Base-by-base conservation (phyloP, 2,329 filamentous ascomycete genomes). In the Aureobasidium zeae region DNA sequence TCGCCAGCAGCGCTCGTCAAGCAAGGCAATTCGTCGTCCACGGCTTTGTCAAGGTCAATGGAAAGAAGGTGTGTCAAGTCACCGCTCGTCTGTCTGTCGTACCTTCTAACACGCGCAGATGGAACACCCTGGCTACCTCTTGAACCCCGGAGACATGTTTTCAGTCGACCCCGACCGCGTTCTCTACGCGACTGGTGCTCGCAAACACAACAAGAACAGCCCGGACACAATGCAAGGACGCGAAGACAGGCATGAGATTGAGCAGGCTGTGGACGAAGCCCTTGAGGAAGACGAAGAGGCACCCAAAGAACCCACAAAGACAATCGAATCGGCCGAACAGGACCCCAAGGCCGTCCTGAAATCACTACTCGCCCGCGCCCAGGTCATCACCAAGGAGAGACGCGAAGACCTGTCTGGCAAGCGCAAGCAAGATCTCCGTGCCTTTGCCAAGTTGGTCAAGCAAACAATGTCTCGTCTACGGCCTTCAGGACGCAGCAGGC, bases 61-160 rank as follows among this genome's bases (percentile, higher is more conserved):
- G 91, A 50, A 87, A 94, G 67, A 88, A 87, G 78, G 88, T 93
- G 64, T 17, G 21, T 4, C n/a, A n/a, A n/a, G n/a, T 1, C 7
- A 5, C 10, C 7, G 37, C 25, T 8, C 5, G 26, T 21, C 6
- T 6, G 20, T 5, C 20, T 25, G 10, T 5, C n/a, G n/a, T 10
- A 31, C 46, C 41, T 13, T 49, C 44, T 35, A 11, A 35, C 24
- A 21, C 16, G 3, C 44, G n/a, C 53, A 94, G 89, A 94, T 96
- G 84, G 73, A 76, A 51, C 85, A 91, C 59, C 88, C 91, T 7
- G 83, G 86, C 44, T 98, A 98, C 63, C 79, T 87, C 52, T 76
- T 98, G 28, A 98, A 98, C 63, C 93, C 91, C 2, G 91, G 91
- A 53, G 91, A 98, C 62, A 86, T 98, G 79, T 98, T 98, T 72